These are phyloP conservation scores for Globisporangium mamillatum DNA, from an alignment of 352 stramenopile genomes.

Conservation along the genomic window DNA sequence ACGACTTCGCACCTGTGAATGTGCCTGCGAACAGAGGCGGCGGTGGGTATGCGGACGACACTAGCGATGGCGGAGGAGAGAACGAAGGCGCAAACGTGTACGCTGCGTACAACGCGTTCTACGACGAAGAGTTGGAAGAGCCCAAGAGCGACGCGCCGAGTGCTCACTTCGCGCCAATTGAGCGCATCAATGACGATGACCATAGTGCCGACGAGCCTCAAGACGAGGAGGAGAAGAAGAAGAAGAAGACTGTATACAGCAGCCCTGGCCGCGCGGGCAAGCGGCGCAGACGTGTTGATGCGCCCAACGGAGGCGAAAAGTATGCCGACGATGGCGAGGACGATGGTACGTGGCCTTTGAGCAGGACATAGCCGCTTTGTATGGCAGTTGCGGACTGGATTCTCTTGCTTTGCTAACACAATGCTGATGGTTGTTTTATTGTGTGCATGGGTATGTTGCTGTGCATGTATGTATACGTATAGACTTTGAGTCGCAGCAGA, in stretches of 20 bases:
- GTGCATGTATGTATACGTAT: not conserved
- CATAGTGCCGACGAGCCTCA: not conserved
- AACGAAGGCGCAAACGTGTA: slow-evolving; percentile 5
- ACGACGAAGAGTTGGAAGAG: slow-evolving; percentile 20
- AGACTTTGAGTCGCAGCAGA: slow-evolving; percentile 60
- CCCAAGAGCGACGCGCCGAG: not conserved
- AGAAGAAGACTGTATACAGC: too few species aligned
- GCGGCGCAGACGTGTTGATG: not conserved
- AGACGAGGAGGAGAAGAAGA: not conserved
- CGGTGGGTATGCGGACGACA: not conserved
- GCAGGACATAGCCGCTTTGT: too few species aligned
- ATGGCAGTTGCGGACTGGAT: too few species aligned
- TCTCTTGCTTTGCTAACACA: not conserved
- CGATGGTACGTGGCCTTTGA: not conserved
- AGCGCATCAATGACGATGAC: not conserved
- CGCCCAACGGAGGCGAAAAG: not conserved
- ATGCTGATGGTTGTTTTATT: not conserved
- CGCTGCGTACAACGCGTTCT: slow-evolving; percentile 17
- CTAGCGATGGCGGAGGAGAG: not conserved
- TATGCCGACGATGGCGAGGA: not conserved
- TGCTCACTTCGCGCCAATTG: not conserved
- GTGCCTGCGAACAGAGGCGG: too few species aligned
- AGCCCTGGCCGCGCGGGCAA: not conserved
- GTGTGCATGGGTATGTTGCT: too few species aligned
- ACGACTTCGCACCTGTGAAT: not conserved